Base-by-base conservation (phyloP, 2,329 filamentous ascomycete genomes). In the Neopestalotiopsis sp. region DNA sequence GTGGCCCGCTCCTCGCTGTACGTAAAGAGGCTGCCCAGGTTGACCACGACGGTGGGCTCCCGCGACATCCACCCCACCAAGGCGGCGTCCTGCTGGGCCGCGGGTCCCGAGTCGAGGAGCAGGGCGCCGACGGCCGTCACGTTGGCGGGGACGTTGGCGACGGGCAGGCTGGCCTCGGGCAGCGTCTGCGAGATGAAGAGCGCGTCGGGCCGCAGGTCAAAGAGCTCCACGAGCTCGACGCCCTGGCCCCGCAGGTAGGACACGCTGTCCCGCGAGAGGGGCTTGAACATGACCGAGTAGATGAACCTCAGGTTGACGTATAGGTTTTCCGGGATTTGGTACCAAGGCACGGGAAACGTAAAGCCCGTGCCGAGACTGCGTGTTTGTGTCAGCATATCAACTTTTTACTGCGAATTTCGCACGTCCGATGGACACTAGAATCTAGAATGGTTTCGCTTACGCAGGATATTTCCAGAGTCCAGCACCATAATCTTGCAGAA, bases 101-200 rank as follows among this genome's bases (percentile, higher is more conserved):
- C 72, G 2, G 74, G 66, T 5, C 70, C 71, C 1, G 70, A 68
- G 3, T 67, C 64, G 2, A 77, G 32, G 10, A 72, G 58, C 32
- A 78, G 75, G 5, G 76, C 74, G 0, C 76, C 76, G 3, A 69
- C 70, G 14, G 30, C 32, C 0, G 70, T 72, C 34, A 76, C 71
- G 45, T 76, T 74, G 24, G 61, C 5, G 5, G 74, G 70, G 20
- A 76, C 49, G 28, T 66, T 42, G 12, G 73, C 70, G 14, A 78
- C n/a, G 0, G 76, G 76, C 10, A 76, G 61, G 13, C 69, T 70
- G 28, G 73, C 76, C 6, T 74, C 77, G 0, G 70, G 68, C 10
- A 77, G 70, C 2, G 73, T 72, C 65, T 73, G 74, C 4, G 74
- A 69, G 12, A 80, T 74, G 71, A 73, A 75, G 3, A 73, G 74